phyloP scores from a whole-genome alignment of 2,329 filamentous ascomycete genomes.

The Emergomyces pasteurianus region DNA sequence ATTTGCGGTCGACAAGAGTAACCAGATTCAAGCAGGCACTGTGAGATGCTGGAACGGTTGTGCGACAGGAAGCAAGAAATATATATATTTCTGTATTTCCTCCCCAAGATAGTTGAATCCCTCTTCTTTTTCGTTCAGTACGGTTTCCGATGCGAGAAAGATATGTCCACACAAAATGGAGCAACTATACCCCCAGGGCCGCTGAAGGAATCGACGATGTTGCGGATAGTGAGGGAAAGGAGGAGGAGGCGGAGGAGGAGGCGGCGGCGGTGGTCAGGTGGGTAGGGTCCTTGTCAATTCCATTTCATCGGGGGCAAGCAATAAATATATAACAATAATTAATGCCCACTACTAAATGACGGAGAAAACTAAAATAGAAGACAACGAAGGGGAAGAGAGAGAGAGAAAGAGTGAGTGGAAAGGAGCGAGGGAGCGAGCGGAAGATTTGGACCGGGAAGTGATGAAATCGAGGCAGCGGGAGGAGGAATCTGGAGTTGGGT shows the following conservation, averaged over 20 bases:
- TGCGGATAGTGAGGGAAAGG: neutral
- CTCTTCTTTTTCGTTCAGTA: neutral
- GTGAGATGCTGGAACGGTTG: neutral
- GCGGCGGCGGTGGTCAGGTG: constrained; percentile 8
- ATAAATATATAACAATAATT: too few species aligned
- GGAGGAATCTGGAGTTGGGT: neutral
- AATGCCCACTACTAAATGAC: too few species aligned
- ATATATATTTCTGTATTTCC: neutral
- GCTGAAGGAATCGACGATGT: neutral
- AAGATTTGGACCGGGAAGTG: neutral
- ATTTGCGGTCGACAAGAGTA: neutral
- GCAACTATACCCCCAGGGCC: neutral
- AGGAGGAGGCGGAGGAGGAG: neutral
- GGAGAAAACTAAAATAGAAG: too few species aligned
- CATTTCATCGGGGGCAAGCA: constrained; percentile 14
- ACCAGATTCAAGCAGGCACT: neutral
- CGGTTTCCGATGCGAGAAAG: neutral
- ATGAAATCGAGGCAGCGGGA: neutral
- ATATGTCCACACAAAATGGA: neutral
- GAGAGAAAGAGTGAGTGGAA: neutral
- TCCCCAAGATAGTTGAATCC: neutral
- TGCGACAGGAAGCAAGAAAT: neutral
- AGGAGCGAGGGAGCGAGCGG: neutral
- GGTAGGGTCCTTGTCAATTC: neutral
- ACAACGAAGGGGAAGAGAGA: neutral